Conservation (phyloP, 495 filamentous ascomycete species). For the Cercophora newfieldiana region DNA sequence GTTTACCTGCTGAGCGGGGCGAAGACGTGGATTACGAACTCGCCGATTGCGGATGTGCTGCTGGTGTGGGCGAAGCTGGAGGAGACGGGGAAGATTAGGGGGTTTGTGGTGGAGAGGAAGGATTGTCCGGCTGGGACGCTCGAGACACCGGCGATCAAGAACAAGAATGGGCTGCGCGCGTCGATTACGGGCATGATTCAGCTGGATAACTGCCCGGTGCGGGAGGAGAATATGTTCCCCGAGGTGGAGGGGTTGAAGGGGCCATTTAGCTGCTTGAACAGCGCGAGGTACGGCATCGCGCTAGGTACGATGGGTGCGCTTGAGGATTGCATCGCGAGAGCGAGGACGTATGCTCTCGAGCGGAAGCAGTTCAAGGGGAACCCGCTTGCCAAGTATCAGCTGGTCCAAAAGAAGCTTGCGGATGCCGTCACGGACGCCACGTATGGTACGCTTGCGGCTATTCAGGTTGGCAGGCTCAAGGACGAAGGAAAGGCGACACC, state of each 20-base stretch:
- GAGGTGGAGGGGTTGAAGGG: slow-evolving; percentile 83
- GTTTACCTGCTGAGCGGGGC: slow-evolving; percentile 77
- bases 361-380: slow-evolving; percentile 96
- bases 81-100: slow-evolving; percentile 89
- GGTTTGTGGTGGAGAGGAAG: slow-evolving; percentile 82
- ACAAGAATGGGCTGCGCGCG: slow-evolving; percentile 91
- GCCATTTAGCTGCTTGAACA: slow-evolving; percentile 93
- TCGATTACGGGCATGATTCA: slow-evolving; percentile 98
- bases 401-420: slow-evolving; percentile 97
- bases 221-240: slow-evolving; percentile 91
- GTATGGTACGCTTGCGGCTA: slow-evolving; percentile 80
- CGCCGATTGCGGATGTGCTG: slow-evolving; percentile 86
- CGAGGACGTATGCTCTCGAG: slow-evolving; percentile 84
- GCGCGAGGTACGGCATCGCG: slow-evolving; percentile 87
- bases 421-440: slow-evolving; percentile 90
- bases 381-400: slow-evolving; percentile 92
- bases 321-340: slow-evolving; percentile 81
- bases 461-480: slow-evolving; percentile 90
- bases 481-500: slow-evolving; percentile 83
- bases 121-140: slow-evolving; percentile 83
- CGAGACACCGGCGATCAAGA: slow-evolving; percentile 89
- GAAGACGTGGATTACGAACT: slow-evolving; percentile 99
- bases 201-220: slow-evolving; percentile 84
- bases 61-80: slow-evolving; percentile 94
- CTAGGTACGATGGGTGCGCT: slow-evolving; percentile 91